Base-by-base conservation (phyloP, 148 eudicot species). In the Limonium bicolor region DNA sequence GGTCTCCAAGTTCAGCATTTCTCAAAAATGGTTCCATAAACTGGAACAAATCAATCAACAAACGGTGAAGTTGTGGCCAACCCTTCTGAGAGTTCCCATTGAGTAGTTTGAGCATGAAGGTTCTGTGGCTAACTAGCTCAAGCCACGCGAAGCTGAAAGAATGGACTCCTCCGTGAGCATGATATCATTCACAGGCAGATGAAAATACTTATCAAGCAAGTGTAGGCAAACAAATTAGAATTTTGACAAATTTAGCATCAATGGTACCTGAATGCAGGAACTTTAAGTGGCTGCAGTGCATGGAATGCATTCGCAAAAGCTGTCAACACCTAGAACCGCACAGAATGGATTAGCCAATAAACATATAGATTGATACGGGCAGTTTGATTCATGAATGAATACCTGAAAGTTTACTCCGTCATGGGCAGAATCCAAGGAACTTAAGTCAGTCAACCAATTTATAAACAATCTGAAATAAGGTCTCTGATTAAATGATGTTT, bases 91-190 rank as follows among this genome's bases (percentile, higher is more conserved):
- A 61, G 61, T 81, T 85, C 34, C 86, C 88, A 46, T 78, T 60
- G 8, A 92, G 80, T 73, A 92, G 58, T 50, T 85, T 92, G 15
- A 95, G 99, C 99, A 92, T 85, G 67, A 92, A 92, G 36, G 80
- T 81, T 59, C 85, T 68, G 58, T 92, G 95, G 52, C 95, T 85
- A 43, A 92, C 88, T 44, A 92, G 68, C 69, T 85, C 99, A 39
- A 92, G 88, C 99, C 99, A 92, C 6, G 76, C 94, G 58, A 81
- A 92, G 72, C 99, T 92, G 88, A 54, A 58, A 68, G 20, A n/a
- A n/a, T n/a, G n/a, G n/a, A n/a, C n/a, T n/a, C n/a, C n/a, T n/a
- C n/a, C n/a, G n/a, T n/a, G n/a, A n/a, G n/a, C n/a, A n/a, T n/a
- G n/a, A n/a, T n/a, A n/a, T n/a, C n/a, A n/a, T n/a, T n/a, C 9